phyloP scores from a whole-genome alignment of 192 early-diverging fungal genomes.

The Linnemannia hyalina region DNA sequence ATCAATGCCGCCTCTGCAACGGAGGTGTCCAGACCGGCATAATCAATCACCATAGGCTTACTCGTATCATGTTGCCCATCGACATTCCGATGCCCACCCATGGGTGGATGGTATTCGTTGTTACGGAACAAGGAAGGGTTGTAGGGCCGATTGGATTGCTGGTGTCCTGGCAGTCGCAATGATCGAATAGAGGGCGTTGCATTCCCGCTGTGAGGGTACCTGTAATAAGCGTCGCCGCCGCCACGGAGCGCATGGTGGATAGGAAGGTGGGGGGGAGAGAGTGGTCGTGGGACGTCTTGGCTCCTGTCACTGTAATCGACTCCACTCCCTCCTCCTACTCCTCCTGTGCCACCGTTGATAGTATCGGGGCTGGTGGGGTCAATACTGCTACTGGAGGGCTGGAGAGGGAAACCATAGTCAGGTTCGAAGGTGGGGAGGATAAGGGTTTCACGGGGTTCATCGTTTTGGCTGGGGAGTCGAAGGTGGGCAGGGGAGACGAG shows the following conservation, averaged over 20 bases:
- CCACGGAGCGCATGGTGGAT: conserved; percentile 10
- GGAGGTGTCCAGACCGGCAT: conserved; percentile 34
- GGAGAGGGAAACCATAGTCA: not conserved
- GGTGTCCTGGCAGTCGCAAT: conserved; percentile 1
- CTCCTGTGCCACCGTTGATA: not conserved
- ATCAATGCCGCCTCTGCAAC: conserved; percentile 23
- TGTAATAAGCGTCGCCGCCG: not conserved
- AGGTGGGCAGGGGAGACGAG: conserved; percentile 7
- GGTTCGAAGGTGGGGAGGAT: not conserved
- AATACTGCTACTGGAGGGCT: too few relatives aligned
- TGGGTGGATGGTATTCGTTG: conserved; percentile 5
- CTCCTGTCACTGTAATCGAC: not conserved
- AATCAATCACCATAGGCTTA: conserved; percentile 30
- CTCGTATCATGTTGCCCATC: conserved; percentile 21
- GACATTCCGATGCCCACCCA: conserved; percentile 15
- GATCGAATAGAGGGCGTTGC: conserved; percentile 31
- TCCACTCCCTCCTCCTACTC: not conserved
- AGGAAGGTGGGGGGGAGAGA: not conserved
- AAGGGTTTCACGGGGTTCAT: not conserved
- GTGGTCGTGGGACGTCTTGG: not conserved
- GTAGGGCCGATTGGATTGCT: conserved; percentile 27
- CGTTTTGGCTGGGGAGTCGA: not conserved
- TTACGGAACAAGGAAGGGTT: conserved; percentile 16
- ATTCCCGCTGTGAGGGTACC: conserved; percentile 20
- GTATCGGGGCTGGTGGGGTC: not conserved